Evolutionary conservation across 1,284 basidiomycete genomes (phyloP).

Genomic region (Tilletiopsis washingtonensis): DNA sequence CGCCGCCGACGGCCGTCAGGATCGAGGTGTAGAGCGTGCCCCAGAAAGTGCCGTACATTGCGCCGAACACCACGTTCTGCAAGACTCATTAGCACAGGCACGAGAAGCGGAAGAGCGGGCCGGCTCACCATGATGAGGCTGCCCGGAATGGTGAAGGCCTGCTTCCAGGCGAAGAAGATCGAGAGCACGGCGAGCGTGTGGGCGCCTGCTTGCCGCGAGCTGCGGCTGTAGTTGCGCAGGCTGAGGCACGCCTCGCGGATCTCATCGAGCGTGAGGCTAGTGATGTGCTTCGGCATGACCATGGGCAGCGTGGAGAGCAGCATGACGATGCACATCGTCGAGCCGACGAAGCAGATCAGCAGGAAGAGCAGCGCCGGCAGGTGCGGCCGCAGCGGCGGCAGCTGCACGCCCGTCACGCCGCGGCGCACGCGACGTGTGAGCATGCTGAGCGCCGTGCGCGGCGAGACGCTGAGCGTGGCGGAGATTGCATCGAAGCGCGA

Average conservation of each 20-base stretch:
- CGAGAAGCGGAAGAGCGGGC: too few species aligned
- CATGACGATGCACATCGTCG: conserved; percentile 32
- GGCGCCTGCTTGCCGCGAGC: conserved; percentile 17
- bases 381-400: conserved; percentile 29
- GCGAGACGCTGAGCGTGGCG: neutral
- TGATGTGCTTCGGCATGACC: conserved; percentile 35
- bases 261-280: conserved; percentile 38
- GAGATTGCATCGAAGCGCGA: neutral
- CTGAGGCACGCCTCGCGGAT: conserved; percentile 36
- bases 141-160: conserved; percentile 43
- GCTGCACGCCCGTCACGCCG: conserved; percentile 14
- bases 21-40: conserved; percentile 40
- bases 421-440: too few species aligned
- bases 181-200: conserved; percentile 39
- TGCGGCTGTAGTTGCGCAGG: conserved; percentile 33
- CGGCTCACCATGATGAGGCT: conserved; percentile 43
- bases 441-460: neutral
- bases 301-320: conserved; percentile 41
- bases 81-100: too few species aligned
- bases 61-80: conserved; percentile 46
- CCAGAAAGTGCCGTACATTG: conserved; percentile 42
- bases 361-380: conserved; percentile 29
- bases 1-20: conserved; percentile 40
- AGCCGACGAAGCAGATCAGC: conserved; percentile 26
- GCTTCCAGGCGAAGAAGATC: conserved; percentile 44